Percentiles rank a stretch among this genome's conserved stretches.
Conservation (phyloP, 106 monocot genomes). For the Phalaenopsis equestris region DNA sequence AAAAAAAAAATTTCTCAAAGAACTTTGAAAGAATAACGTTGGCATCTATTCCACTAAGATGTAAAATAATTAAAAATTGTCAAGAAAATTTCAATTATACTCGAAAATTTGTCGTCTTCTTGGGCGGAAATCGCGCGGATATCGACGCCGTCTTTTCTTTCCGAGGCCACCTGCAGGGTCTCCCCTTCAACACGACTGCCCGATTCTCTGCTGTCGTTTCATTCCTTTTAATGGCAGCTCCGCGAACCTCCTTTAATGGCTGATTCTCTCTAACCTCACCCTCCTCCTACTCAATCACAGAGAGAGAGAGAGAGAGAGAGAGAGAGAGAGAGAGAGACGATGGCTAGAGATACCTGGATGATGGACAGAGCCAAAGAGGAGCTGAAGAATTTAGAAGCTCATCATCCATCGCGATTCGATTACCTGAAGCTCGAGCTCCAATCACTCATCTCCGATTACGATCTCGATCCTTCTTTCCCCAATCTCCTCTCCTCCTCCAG, state of each 20-base stretch:
- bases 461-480: background rate
- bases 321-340: background rate
- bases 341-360: background rate
- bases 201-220: background rate
- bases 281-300: background rate
- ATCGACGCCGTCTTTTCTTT: too few relatives aligned
- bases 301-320: background rate
- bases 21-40: too few relatives aligned
- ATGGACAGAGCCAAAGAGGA: background rate
- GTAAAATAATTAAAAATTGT: too few relatives aligned
- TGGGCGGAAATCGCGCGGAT: too few relatives aligned
- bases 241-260: background rate
- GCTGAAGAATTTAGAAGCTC: background rate
- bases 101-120: too few relatives aligned
- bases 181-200: too few relatives aligned
- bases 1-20: too few relatives aligned
- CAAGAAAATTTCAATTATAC: too few relatives aligned
- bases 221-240: background rate
- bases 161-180: too few relatives aligned
- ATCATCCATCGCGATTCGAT: background rate
- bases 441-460: background rate
- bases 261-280: background rate
- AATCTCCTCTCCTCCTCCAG: background rate
- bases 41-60: too few relatives aligned
- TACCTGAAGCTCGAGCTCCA: slow-evolving; percentile 6